Percentiles rank a stretch among this genome's conserved stretches.
Evolutionary conservation across 2,329 filamentous ascomycete species (phyloP).

Genomic region (Parastagonospora nodorum): DNA sequence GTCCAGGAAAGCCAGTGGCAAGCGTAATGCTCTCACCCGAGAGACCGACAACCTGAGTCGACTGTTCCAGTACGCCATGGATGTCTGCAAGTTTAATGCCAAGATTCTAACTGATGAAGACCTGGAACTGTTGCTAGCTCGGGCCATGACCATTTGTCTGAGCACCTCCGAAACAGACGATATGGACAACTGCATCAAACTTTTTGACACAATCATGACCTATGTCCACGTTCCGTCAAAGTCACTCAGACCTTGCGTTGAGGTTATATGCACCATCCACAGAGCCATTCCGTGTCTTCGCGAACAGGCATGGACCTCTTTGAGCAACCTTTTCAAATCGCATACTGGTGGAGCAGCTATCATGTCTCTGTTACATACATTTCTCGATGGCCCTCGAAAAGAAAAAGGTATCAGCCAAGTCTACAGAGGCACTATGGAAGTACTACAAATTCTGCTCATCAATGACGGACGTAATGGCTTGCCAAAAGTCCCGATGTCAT

Average conservation of each 20-base stretch:
- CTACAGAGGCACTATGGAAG: constrained; percentile 37
- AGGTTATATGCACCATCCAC: constrained; percentile 74
- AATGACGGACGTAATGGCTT: constrained; percentile 40
- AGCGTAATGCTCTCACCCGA: constrained; percentile 26
- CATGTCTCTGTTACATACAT: constrained; percentile 66
- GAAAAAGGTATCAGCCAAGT: constrained; percentile 27
- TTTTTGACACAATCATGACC: constrained; percentile 73
- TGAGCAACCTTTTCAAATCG: constrained; percentile 73
- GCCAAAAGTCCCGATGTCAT: constrained; percentile 40
- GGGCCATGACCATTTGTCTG: constrained; percentile 69
- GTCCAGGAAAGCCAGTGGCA: constrained; percentile 30
- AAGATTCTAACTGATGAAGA: constrained; percentile 68
- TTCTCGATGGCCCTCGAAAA: constrained; percentile 34
- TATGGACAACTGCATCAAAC: constrained; percentile 67
- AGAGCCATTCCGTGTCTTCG: constrained; percentile 66
- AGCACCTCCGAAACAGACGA: constrained; percentile 69
- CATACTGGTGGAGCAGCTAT: constrained; percentile 74
- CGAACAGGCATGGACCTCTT: constrained; percentile 70
- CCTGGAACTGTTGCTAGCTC: constrained; percentile 65
- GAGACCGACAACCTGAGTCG: constrained; percentile 54
- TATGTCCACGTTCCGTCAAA: constrained; percentile 70
- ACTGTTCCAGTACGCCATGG: constrained; percentile 68
- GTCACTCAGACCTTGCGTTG: constrained; percentile 68
- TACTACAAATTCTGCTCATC: constrained; percentile 37
- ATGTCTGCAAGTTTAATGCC: constrained; percentile 77